Evolutionary conservation across 1,284 basidiomycete genomes (phyloP).

Genomic region (Thelephora terrestris): DNA sequence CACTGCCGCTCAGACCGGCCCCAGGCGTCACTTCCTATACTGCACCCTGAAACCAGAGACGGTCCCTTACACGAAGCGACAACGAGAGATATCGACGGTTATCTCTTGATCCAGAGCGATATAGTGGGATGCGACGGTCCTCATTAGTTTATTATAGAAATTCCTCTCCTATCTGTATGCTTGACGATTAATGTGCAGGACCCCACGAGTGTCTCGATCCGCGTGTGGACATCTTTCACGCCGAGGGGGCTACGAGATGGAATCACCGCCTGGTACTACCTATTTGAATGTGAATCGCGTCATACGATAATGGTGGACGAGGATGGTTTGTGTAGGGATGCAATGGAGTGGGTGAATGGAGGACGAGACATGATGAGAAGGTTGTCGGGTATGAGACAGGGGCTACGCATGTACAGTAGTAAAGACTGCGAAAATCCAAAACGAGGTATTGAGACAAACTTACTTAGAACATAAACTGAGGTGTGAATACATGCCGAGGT

Average conservation of each 20-base stretch:
- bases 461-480: slow-evolving; percentile 1
- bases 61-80: slow-evolving; percentile 18
- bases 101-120: no score
- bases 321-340: not conserved
- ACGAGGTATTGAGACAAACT: slow-evolving; percentile 4
- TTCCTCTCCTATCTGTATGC: no score
- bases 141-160: no score
- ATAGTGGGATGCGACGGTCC: no score
- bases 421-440: not conserved
- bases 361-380: not conserved
- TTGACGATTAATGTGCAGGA: no score
- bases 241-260: no score
- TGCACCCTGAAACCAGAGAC: slow-evolving; percentile 48
- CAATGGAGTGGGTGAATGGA: not conserved
- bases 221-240: no score
- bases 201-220: no score
- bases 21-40: slow-evolving; percentile 71
- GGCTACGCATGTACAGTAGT: slow-evolving; percentile 4
- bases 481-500: not conserved
- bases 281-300: no score
- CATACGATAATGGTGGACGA: no score
- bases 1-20: slow-evolving; percentile 51
- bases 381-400: not conserved
- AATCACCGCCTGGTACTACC: no score
- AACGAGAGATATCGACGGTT: slow-evolving; percentile 14